These are phyloP conservation scores for Carex parvula DNA, from an alignment of 176 grass and related monocot genomes.

Conservation along the genomic window DNA sequence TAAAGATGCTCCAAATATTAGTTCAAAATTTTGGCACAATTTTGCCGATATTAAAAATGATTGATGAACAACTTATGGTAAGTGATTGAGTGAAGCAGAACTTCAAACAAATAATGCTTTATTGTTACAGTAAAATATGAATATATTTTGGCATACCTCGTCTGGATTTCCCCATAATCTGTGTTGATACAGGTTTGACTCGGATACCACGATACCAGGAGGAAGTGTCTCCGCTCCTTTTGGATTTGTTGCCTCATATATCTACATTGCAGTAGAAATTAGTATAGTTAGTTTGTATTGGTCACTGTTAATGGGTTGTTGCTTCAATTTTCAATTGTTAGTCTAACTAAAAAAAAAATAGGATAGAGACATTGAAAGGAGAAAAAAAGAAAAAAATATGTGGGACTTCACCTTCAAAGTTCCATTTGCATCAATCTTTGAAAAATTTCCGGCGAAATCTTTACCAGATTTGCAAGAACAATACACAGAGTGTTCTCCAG, in stretches of 20 bases:
- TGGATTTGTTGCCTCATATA: constrained; percentile 45
- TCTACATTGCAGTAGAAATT: not conserved
- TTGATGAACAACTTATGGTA: not conserved
- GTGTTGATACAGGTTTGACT: constrained; percentile 64
- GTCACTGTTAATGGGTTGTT: not conserved
- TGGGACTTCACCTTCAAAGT: constrained; percentile 2
- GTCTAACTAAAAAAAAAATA: not conserved
- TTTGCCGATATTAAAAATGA: not conserved
- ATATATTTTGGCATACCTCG: constrained; percentile 37
- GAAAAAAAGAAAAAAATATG: not conserved
- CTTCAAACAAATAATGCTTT: not conserved
- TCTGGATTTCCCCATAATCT: constrained; percentile 68
- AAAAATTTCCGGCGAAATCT: not conserved
- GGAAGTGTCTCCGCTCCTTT: constrained; percentile 63
- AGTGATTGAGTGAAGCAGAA: not conserved
- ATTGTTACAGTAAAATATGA: not conserved
- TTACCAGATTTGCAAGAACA: constrained; percentile 7
- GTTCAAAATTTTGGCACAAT: not conserved
- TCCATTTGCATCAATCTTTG: constrained; percentile 11
- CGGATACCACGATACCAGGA: constrained; percentile 46
- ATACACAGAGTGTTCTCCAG: not conserved
- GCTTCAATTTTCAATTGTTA: not conserved
- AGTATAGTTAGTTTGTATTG: not conserved
- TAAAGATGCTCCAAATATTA: not conserved
- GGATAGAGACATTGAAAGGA: not conserved